Percentiles rank a stretch among this genome's conserved stretches.
Conservation (phyloP, 306 rosid species). For the Ziziphus jujuba region DNA sequence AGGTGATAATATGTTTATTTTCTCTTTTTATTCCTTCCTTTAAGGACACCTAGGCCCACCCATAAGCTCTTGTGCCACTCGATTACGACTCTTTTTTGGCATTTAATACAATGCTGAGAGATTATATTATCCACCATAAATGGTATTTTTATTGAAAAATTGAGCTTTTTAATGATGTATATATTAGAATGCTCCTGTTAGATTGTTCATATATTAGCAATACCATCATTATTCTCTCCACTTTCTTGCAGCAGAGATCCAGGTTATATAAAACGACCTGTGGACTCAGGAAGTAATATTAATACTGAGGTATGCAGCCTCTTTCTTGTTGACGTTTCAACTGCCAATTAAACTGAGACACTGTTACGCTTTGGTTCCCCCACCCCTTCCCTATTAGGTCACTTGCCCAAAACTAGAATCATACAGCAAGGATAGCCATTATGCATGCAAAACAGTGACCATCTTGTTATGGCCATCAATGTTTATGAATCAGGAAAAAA, state of each 20-base stretch:
- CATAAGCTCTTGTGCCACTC: too few species aligned
- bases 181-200: background rate
- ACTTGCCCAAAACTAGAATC: slow-evolving; percentile 20
- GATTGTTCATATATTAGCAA: background rate
- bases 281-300: slow-evolving; percentile 50
- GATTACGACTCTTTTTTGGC: background rate
- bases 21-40: too few species aligned
- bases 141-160: background rate
- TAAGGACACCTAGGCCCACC: too few species aligned
- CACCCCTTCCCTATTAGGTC: too few species aligned
- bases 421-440: background rate
- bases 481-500: background rate
- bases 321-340: background rate
- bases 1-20: too few species aligned
- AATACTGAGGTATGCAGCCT: slow-evolving; percentile 58
- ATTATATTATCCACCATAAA: background rate
- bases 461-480: background rate
- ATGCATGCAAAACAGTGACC: background rate
- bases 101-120: background rate
- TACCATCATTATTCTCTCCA: slow-evolving; percentile 20
- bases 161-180: background rate
- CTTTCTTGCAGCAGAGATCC: slow-evolving; percentile 77
- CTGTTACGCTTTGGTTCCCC: slow-evolving; percentile 16
- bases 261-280: slow-evolving; percentile 71
- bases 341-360: slow-evolving; percentile 10